Base-by-base conservation (phyloP, 805 yeast species). In the Candida tibetensis region DNA sequence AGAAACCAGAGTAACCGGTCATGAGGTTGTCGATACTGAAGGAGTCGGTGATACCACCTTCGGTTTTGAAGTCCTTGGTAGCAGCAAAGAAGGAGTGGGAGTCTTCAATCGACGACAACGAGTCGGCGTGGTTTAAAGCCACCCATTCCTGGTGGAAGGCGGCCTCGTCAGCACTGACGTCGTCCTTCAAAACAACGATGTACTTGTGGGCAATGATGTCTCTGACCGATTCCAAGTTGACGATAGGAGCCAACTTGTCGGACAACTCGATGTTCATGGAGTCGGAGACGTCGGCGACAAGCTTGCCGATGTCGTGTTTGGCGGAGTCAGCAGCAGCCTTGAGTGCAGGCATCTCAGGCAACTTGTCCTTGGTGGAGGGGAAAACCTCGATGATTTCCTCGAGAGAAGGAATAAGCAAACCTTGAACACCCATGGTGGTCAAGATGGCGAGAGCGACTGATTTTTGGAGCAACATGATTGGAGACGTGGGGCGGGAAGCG, bases 1-100 rank as follows among this genome's bases (percentile, higher is more conserved):
- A 88, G 63, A 72, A 75, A 43, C 96, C 99, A 36, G 90, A 70
- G 71, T 90, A 91, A 48, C 98, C 99, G 44, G 69, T 66, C 57
- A 87, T 64, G 30, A 61, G 46, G 40, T 71, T 71, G 42, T 70
- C 80, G 47, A 88, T 71, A 55, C 74, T 58, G 69, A 85, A 87
- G 17, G 71, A 55, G 57, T 81, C 84, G 40, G 72, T 58, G 27
- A 46, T 39, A 8, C 46, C 47, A 23, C 48, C 48, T 6, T 44
- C 52, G 13, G 48, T 30, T 28, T 36, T 33, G 17, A 37, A 58
- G 39, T 53, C 60, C 7, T 50, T 29, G 34, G 57, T 48, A 17
- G 58, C 39, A 15, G 54, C 55, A 47, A 76, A 72, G 55, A 73
- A 74, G 9, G 34, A 23, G 39, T 45, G 49, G 26, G 53, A 46